A percentile compares a stretch with the other conserved stretches of the same genome.
Evolutionary conservation across 352 stramenopile species (phyloP).

Genomic region (Pythium aphanidermatum): DNA sequence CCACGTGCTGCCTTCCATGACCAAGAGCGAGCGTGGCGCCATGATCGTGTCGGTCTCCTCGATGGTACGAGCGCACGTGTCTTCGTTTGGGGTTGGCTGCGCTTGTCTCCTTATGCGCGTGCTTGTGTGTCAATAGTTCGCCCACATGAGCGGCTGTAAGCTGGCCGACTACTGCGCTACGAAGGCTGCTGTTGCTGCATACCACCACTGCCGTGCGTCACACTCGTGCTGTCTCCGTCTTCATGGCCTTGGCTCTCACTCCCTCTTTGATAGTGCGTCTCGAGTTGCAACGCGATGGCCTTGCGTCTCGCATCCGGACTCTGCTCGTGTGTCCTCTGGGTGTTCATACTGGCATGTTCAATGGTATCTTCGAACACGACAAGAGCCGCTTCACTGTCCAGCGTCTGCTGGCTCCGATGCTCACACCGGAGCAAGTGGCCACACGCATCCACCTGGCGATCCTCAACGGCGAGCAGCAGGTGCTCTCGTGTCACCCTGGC

Average conservation of each 20-base stretch:
- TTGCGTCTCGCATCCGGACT: constrained; percentile 41
- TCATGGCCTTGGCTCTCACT: background rate
- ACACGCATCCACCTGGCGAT: constrained; percentile 49
- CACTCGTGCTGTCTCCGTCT: background rate
- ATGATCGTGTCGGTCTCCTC: constrained; percentile 27
- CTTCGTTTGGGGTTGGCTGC: background rate
- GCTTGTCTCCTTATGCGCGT: background rate
- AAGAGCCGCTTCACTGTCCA: constrained; percentile 13
- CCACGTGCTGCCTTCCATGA: constrained; percentile 21
- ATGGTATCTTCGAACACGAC: constrained; percentile 31
- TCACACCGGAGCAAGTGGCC: constrained; percentile 26
- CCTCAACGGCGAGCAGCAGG: constrained; percentile 33
- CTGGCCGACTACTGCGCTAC: constrained; percentile 71
- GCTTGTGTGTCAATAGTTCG: constrained; percentile 7
- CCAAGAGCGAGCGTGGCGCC: constrained; percentile 8
- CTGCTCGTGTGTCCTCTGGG: constrained; percentile 64
- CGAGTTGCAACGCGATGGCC: constrained; percentile 50
- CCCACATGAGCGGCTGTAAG: background rate
- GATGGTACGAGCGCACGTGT: constrained; percentile 8
- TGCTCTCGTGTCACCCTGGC: constrained; percentile 55
- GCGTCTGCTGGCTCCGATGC: constrained; percentile 7
- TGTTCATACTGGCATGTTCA: constrained; percentile 73
- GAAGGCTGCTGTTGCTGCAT: constrained; percentile 63
- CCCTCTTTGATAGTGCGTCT: constrained; percentile 43
- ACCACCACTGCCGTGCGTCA: constrained; percentile 54